Conservation (phyloP, 1,139 yeast genomes). For the Suhomyces terraborum region DNA sequence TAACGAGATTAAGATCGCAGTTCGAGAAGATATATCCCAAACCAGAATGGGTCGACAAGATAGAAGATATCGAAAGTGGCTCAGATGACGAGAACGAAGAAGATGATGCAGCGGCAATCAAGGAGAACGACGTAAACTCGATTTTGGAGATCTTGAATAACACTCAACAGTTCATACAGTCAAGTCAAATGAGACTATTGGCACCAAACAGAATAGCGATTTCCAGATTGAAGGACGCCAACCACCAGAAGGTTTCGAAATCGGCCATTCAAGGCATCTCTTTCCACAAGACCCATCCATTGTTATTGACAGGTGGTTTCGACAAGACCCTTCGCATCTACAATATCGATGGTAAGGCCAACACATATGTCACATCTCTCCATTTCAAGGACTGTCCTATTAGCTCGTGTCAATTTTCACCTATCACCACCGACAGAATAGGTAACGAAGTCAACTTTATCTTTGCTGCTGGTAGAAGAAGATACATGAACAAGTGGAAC, state of each 20-base stretch:
- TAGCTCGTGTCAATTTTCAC: constrained; percentile 68
- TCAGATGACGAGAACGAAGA: constrained; percentile 30
- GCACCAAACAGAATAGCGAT: constrained; percentile 76
- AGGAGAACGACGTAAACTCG: constrained; percentile 53
- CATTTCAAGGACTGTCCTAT: constrained; percentile 80
- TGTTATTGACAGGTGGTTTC: constrained; percentile 86
- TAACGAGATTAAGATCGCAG: constrained; percentile 74
- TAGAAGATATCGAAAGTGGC: constrained; percentile 32
- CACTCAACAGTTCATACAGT: constrained; percentile 57
- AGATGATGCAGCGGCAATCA: constrained; percentile 32
- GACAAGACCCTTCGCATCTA: constrained; percentile 85
- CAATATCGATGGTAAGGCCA: constrained; percentile 88
- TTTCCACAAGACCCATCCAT: constrained; percentile 85
- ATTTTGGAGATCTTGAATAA: constrained; percentile 61
- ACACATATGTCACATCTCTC: constrained; percentile 79
- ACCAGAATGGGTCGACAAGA: constrained; percentile 78
- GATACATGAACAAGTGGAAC: constrained; percentile 92
- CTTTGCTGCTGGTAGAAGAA: constrained; percentile 88
- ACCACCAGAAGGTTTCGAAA: constrained; percentile 63
- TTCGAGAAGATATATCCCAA: constrained; percentile 85
- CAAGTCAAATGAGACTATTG: constrained; percentile 56
- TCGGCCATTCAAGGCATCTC: constrained; percentile 81
- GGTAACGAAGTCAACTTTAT: constrained; percentile 42
- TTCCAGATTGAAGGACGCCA: constrained; percentile 82
- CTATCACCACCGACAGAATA: constrained; percentile 39